Percentiles rank a stretch among this genome's conserved stretches.
These are phyloP conservation scores for Odontarrhena argentea DNA, from an alignment of 345 rosid species.

Conservation along the genomic window DNA sequence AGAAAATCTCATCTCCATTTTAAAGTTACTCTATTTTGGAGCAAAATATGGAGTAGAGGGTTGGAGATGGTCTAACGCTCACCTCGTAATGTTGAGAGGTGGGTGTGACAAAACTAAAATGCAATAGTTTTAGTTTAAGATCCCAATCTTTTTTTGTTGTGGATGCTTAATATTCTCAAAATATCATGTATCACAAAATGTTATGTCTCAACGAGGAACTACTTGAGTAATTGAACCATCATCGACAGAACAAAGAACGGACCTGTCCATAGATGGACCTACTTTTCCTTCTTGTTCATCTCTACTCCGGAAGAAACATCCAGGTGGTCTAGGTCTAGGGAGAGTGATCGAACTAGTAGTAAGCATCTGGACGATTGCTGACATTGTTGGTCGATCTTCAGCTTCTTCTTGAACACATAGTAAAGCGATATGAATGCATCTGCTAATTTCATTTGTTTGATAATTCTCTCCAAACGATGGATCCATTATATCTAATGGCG, in stretches of 20 bases:
- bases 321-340: constrained; percentile 30
- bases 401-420: constrained; percentile 56
- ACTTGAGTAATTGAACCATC: constrained; percentile 29
- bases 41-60: no score
- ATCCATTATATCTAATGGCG: constrained; percentile 30
- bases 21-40: no score
- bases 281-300: constrained; percentile 3
- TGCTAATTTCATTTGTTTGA: constrained; percentile 40
- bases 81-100: no score
- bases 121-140: no score
- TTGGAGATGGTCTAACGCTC: no score
- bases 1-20: no score
- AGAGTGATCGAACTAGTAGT: constrained; percentile 40
- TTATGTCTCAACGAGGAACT: constrained; percentile 30
- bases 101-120: no score
- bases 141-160: not conserved
- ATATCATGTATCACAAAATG: not conserved
- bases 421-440: constrained; percentile 52
- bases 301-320: constrained; percentile 16
- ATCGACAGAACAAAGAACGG: constrained; percentile 17
- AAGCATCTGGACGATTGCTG: constrained; percentile 43
- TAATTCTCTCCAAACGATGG: constrained; percentile 31
- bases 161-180: not conserved
- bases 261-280: not conserved
- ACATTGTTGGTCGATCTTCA: constrained; percentile 50